These are phyloP conservation scores for Fragaria iinumae DNA, from an alignment of 306 rosid genomes.

Conservation along the genomic window DNA sequence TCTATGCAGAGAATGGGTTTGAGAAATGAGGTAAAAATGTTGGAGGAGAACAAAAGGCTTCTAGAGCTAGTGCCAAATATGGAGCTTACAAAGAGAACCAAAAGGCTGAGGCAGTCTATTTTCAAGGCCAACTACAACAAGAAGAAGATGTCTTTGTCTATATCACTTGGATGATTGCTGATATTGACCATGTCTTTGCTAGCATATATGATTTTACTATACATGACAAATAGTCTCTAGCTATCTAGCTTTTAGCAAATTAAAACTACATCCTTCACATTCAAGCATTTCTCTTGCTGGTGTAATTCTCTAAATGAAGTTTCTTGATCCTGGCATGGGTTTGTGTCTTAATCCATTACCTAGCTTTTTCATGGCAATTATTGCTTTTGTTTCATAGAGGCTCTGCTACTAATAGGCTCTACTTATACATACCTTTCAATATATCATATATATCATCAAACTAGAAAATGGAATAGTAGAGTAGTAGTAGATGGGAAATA, in stretches of 20 bases:
- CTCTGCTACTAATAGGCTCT: background rate
- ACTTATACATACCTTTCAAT: background rate
- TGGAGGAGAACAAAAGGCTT: conserved; percentile 56
- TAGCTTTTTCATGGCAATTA: background rate
- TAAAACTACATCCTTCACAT: background rate
- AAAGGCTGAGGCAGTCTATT: conserved; percentile 73
- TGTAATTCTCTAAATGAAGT: background rate
- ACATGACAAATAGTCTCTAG: background rate
- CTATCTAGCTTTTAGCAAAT: conserved; percentile 2
- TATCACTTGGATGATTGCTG: background rate
- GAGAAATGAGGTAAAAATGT: conserved; percentile 40
- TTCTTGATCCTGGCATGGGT: background rate
- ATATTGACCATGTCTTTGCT: conserved; percentile 1
- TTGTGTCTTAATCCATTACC: background rate
- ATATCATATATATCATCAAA: background rate
- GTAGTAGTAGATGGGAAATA: background rate
- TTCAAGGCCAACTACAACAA: conserved; percentile 64
- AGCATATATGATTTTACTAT: background rate
- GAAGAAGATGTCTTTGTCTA: conserved; percentile 35
- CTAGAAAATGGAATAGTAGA: background rate
- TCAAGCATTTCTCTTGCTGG: conserved; percentile 1
- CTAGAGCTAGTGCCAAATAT: conserved; percentile 50
- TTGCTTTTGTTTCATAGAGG: background rate
- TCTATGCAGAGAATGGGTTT: conserved; percentile 61
- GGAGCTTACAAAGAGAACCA: conserved; percentile 49